Percentiles rank a stretch among this genome's conserved stretches.
Conservation (phyloP, 257 asterid species). For the Orobanche coerulescens region DNA sequence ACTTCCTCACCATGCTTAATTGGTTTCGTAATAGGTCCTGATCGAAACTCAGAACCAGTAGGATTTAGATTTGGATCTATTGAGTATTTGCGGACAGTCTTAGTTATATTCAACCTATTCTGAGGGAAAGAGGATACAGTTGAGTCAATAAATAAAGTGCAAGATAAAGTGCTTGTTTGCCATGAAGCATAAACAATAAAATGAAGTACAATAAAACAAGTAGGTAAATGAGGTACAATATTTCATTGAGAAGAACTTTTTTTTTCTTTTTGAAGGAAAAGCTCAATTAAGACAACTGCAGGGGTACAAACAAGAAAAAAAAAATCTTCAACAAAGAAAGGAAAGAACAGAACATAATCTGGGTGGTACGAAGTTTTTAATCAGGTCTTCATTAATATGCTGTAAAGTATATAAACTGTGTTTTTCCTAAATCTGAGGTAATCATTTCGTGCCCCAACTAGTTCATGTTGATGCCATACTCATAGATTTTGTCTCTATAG, state of each 20-base stretch:
- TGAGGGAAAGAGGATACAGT: conserved; percentile 33
- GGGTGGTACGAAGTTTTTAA: neutral
- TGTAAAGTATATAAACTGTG: neutral
- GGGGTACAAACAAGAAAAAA: neutral
- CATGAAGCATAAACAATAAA: neutral
- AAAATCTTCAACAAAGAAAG: neutral
- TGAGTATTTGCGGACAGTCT: conserved; percentile 76
- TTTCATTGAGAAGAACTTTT: neutral
- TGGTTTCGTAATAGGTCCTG: conserved; percentile 43
- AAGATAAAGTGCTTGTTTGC: neutral
- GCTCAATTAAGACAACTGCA: neutral
- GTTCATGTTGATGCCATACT: neutral
- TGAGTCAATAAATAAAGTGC: conserved; percentile 11
- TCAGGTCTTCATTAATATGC: neutral
- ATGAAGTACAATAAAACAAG: neutral
- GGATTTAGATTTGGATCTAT: conserved; percentile 70
- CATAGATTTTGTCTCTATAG: neutral
- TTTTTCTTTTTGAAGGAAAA: neutral
- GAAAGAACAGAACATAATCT: neutral
- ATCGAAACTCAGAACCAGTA: conserved; percentile 68
- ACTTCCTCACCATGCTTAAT: conserved; percentile 73
- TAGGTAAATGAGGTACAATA: neutral
- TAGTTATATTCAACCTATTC: conserved; percentile 93
- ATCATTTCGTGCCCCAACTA: neutral
- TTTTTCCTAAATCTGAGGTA: neutral